A percentile compares a stretch with the other conserved stretches of the same genome.
These are phyloP conservation scores for Fusarium secorum DNA, from an alignment of 2,329 filamentous ascomycete genomes.

Conservation along the genomic window DNA sequence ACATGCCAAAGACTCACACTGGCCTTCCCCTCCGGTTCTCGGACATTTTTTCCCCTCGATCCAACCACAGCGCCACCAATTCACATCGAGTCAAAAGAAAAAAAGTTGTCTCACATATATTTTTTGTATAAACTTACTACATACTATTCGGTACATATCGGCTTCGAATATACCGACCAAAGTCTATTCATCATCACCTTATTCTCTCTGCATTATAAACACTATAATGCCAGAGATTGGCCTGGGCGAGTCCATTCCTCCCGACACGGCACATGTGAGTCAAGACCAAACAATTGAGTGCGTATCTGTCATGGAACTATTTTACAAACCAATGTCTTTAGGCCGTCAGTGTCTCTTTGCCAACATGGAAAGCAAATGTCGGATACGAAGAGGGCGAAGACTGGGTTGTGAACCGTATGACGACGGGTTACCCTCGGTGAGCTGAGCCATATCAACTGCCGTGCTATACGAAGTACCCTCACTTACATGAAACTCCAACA, in stretches of 20 bases:
- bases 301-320: not conserved
- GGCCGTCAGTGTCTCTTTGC: slow-evolving; percentile 95
- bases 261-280: slow-evolving; percentile 80
- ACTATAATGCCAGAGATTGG: slow-evolving; percentile 56
- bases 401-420: slow-evolving; percentile 86
- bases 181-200: not conserved
- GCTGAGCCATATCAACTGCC: slow-evolving; percentile 48
- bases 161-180: not conserved
- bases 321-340: slow-evolving; percentile 47
- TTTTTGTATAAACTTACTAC: not conserved
- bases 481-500: slow-evolving; percentile 47
- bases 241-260: slow-evolving; percentile 76
- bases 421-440: slow-evolving; percentile 87
- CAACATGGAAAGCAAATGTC: slow-evolving; percentile 90
- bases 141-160: not conserved
- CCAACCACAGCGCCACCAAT: slow-evolving; percentile 26
- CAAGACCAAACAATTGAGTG: not conserved
- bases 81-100: slow-evolving; percentile 4
- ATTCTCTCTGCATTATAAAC: not conserved
- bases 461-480: not conserved
- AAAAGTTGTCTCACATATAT: slow-evolving; percentile 13
- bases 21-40: slow-evolving; percentile 28
- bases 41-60: slow-evolving; percentile 21
- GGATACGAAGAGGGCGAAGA: slow-evolving; percentile 92
- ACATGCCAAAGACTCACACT: slow-evolving; percentile 9